A percentile compares a stretch with the other conserved stretches of the same genome.
These are phyloP conservation scores for Salix dunnii DNA, from an alignment of 345 rosid genomes.

Conservation along the genomic window DNA sequence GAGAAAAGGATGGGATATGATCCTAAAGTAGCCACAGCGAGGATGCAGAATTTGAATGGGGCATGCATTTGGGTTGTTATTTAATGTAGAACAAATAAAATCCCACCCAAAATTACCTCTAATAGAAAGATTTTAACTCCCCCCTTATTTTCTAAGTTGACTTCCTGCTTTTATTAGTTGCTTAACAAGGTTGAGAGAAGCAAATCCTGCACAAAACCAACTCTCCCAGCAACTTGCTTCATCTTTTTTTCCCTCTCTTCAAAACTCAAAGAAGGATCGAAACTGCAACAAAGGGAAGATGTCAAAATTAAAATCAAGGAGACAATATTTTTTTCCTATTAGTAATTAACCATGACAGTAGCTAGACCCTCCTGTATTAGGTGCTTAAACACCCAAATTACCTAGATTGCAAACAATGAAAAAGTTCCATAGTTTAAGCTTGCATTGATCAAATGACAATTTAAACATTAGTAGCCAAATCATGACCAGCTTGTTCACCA, in stretches of 20 bases:
- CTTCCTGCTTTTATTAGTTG: conserved; percentile 30
- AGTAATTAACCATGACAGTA: background rate
- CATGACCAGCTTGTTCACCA: too few relatives aligned
- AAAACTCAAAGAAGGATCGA: conserved; percentile 51
- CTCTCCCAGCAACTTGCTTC: conserved; percentile 50
- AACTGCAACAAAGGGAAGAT: conserved; percentile 29
- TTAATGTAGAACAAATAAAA: conserved; percentile 1
- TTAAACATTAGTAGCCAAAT: too few relatives aligned
- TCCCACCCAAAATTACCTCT: conserved; percentile 19
- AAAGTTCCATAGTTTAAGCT: too few relatives aligned
- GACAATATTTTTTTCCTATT: background rate
- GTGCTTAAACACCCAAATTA: too few relatives aligned
- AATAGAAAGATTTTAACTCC: conserved; percentile 10
- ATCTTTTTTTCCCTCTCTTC: conserved; percentile 58
- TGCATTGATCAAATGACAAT: too few relatives aligned
- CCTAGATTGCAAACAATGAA: too few relatives aligned
- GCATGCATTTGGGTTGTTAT: background rate
- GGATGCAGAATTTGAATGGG: conserved; percentile 8
- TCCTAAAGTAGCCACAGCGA: background rate
- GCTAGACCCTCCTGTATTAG: background rate
- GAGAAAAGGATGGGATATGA: conserved; percentile 8
- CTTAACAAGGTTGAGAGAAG: conserved; percentile 40
- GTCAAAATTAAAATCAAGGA: background rate
- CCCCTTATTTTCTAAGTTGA: conserved; percentile 23
- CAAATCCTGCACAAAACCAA: conserved; percentile 51